Conservation (phyloP, 139 green algal species). For the Mesotaenium endlicherianum region DNA sequence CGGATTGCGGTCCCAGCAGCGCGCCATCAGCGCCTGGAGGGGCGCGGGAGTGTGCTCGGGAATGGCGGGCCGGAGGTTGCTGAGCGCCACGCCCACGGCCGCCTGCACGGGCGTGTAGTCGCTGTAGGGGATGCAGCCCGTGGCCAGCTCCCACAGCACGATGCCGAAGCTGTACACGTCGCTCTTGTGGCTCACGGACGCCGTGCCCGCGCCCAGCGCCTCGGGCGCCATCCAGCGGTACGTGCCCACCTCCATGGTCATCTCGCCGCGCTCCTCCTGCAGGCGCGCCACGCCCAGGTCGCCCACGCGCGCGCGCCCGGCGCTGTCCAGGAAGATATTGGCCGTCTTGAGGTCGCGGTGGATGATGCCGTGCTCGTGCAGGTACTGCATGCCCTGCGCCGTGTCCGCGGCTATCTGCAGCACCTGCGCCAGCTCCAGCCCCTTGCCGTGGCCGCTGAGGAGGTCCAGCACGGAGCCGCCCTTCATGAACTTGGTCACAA, state of each 20-base stretch:
- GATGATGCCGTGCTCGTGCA: slow-evolving; percentile 54
- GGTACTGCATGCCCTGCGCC: slow-evolving; percentile 61
- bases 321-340: slow-evolving; percentile 87
- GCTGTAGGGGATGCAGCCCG: slow-evolving; percentile 57
- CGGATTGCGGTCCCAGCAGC: slow-evolving; percentile 3
- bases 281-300: slow-evolving; percentile 96
- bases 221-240: slow-evolving; percentile 99
- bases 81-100: slow-evolving; percentile 67
- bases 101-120: slow-evolving; percentile 65
- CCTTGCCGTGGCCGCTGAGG: neutral
- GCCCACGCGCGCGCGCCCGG: slow-evolving; percentile 62
- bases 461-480: neutral
- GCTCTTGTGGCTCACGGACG: slow-evolving; percentile 57
- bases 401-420: slow-evolving; percentile 50
- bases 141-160: slow-evolving; percentile 92
- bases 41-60: neutral
- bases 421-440: neutral
- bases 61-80: neutral
- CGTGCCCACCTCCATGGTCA: slow-evolving; percentile 98
- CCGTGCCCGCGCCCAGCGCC: slow-evolving; percentile 89
- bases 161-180: slow-evolving; percentile 90
- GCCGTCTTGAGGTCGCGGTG: slow-evolving; percentile 65
- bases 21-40: slow-evolving; percentile 7
- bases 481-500: slow-evolving; percentile 23
- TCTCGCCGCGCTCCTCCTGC: slow-evolving; percentile 72